phyloP scores from a whole-genome alignment of 495 filamentous ascomycete genomes.

The Aspergillus bertholletiae region DNA sequence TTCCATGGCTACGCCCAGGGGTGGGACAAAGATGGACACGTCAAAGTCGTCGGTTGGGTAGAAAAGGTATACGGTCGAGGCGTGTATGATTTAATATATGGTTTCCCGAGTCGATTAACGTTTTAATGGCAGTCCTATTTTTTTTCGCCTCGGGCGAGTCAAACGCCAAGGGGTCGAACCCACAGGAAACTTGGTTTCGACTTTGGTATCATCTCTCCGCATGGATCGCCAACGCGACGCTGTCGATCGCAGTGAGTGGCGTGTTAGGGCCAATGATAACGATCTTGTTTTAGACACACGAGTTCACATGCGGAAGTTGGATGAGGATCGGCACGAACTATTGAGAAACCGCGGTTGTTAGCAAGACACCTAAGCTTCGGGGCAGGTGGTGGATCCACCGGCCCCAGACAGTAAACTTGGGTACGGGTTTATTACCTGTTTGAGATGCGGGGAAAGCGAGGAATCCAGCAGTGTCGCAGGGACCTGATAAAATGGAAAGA shows the following conservation, averaged over 20 bases:
- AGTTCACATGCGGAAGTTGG: conserved; percentile 16
- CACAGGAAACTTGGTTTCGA: not conserved
- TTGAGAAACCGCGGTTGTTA: conserved; percentile 14
- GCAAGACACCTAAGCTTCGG: conserved; percentile 9
- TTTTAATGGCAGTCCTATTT: not conserved
- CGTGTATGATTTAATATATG: not conserved
- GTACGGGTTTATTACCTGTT: conserved; percentile 7
- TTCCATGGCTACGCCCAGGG: conserved; percentile 10
- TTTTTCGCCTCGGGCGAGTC: not conserved
- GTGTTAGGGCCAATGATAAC: conserved; percentile 1
- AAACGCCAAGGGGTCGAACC: not conserved
- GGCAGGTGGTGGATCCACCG: not conserved
- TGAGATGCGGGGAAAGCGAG: conserved; percentile 8
- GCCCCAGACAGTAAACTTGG: not conserved
- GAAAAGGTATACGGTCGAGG: not conserved
- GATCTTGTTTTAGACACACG: not conserved
- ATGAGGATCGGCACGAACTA: conserved; percentile 13
- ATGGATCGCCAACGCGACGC: conserved; percentile 2
- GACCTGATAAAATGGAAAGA: not conserved
- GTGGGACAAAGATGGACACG: not conserved
- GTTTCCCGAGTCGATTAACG: not conserved
- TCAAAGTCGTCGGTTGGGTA: not conserved
- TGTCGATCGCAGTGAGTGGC: conserved; percentile 9
- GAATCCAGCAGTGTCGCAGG: not conserved
- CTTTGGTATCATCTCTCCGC: conserved; percentile 4